Conservation (phyloP, 2,329 filamentous ascomycete species). For the Fusarium praegraminearum region DNA sequence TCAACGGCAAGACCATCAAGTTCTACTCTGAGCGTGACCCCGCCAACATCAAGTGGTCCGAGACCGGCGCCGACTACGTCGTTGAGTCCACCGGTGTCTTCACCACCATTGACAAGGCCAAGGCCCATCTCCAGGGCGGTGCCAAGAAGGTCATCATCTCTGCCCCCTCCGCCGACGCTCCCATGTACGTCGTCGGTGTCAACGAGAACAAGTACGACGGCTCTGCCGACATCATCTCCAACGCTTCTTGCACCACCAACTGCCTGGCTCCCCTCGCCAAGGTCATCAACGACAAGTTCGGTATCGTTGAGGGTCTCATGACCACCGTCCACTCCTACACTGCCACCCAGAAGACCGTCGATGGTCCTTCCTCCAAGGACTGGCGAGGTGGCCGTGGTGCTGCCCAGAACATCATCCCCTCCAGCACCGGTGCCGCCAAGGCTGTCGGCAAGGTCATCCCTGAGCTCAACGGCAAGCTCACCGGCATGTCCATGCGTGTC, state of each 20-base stretch:
- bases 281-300: slow-evolving; percentile 98
- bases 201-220: slow-evolving; percentile 95
- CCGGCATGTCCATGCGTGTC: slow-evolving; percentile 99
- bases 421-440: slow-evolving; percentile 99
- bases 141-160: slow-evolving; percentile 99
- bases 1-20: slow-evolving; percentile 95
- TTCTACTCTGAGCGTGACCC: slow-evolving; percentile 97
- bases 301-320: slow-evolving; percentile 98
- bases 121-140: slow-evolving; percentile 92
- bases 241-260: slow-evolving; percentile 99
- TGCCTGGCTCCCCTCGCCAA: slow-evolving; percentile 99
- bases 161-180: slow-evolving; percentile 91
- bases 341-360: slow-evolving; percentile 99
- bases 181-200: slow-evolving; percentile 99
- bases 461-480: slow-evolving; percentile 98
- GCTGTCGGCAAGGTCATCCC: slow-evolving; percentile 99
- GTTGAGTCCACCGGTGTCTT: slow-evolving; percentile 99
- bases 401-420: slow-evolving; percentile 99
- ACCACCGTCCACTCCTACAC: slow-evolving; percentile 99
- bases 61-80: slow-evolving; percentile 90
- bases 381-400: slow-evolving; percentile 99
- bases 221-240: slow-evolving; percentile 94
- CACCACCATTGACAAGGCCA: slow-evolving; percentile 97
- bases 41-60: slow-evolving; percentile 87
- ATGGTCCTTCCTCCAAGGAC: slow-evolving; percentile 97